Conservation (phyloP, 139 green algal species). For the Volvox africanus region DNA sequence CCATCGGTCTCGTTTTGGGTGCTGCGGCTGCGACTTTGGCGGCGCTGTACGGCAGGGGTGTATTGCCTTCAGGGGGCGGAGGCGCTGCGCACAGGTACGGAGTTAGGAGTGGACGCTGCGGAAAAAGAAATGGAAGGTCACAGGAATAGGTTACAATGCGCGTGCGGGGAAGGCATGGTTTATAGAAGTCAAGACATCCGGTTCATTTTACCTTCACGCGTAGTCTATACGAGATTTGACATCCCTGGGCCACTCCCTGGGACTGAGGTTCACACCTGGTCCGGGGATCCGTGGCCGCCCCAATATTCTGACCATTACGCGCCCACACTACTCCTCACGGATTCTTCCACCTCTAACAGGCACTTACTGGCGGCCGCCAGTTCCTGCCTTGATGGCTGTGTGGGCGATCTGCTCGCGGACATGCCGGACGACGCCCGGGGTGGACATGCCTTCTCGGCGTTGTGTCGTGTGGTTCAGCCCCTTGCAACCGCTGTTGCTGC, state of each 20-base stretch:
- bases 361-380: neutral
- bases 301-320: too few relatives aligned
- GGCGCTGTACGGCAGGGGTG: slow-evolving; percentile 26
- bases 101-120: too few relatives aligned
- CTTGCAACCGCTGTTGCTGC: slow-evolving; percentile 60
- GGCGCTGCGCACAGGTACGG: neutral
- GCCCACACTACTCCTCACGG: too few relatives aligned
- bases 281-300: too few relatives aligned
- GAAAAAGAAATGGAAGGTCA: too few relatives aligned
- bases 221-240: too few relatives aligned
- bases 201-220: too few relatives aligned
- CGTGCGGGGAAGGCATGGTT: too few relatives aligned
- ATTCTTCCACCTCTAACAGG: neutral
- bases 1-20: neutral
- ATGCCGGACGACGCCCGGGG: neutral
- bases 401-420: slow-evolving; percentile 38
- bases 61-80: slow-evolving; percentile 14
- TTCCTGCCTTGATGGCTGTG: neutral
- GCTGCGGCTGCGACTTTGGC: slow-evolving; percentile 33
- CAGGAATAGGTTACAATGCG: too few relatives aligned
- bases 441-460: neutral
- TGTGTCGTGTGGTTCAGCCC: neutral
- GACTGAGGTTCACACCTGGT: too few relatives aligned
- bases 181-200: too few relatives aligned
- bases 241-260: too few relatives aligned